Base-by-base conservation (phyloP, 306 rosid species). In the Parietaria judaica region DNA sequence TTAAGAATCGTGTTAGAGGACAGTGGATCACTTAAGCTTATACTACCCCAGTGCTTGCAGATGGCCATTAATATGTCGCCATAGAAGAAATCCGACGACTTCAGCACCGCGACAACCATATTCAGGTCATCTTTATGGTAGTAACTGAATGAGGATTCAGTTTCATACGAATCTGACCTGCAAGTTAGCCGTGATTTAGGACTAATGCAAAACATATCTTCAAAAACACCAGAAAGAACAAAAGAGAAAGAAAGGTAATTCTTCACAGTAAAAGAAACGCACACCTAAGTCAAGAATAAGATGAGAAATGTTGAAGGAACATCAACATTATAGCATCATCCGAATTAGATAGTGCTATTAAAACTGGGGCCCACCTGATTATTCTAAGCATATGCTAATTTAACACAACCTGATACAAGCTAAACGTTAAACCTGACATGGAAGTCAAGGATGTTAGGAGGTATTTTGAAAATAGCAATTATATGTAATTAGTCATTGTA, bases 111-210 rank as follows among this genome's bases (percentile, higher is more conserved):
- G 69, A 88, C 56, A 54, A 92, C 88, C 67, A 54, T 70, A 65
- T 65, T 76, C 66, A 88, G 75, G 72, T 92, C 96, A 81, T 86
- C 77, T 71, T 66, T 79, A 68, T 82, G 88, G 81, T 92, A 92
- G 80, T 84, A 86, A 74, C 66, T 80, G 78, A 79, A 78, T 56
- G 76, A 60, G 43, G 95, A 78, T 60, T 69, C 86, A 2, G 52
- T 35, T 64, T 86, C 90, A 69, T 78, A 80, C 55, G 90, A 79
- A 64, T 78, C 84, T 61, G 95, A 84, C 83, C 99, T 92, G 94
- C 78, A 75, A 79, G 72, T 64, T 54, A 76, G 72, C 71, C 79
- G 35, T 51, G 58, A 69, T 66, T 71, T 53, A 74, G 36, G 65
- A 51, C 23, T 59, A 47, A 75, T 69, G 60, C 66, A 54, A 65